Percentiles rank a stretch among this genome's conserved stretches.
These are phyloP conservation scores for Geranium incanum DNA, from an alignment of 441 rosid genomes.

Conservation along the genomic window DNA sequence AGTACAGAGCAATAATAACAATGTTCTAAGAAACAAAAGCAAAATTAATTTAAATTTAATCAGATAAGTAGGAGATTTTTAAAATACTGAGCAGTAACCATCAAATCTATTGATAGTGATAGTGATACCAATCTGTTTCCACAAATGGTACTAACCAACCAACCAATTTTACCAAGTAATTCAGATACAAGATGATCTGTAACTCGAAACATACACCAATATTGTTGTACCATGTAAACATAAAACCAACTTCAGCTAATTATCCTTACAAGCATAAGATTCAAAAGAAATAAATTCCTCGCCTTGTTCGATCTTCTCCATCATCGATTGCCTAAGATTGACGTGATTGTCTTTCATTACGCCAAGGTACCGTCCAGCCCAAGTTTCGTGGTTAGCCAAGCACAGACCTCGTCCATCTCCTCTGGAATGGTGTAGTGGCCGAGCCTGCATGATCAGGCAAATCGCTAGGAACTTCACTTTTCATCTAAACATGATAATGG, in stretches of 20 bases:
- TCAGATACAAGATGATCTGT: background rate
- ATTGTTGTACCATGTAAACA: background rate
- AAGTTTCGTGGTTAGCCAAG: slow-evolving; percentile 63
- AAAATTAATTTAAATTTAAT: too few relatives aligned
- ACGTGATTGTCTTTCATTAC: slow-evolving; percentile 4
- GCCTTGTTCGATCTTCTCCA: slow-evolving; percentile 6
- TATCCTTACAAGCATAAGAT: slow-evolving; percentile 8
- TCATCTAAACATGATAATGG: background rate
- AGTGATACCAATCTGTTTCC: background rate
- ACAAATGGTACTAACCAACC: background rate
- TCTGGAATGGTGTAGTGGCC: slow-evolving; percentile 83
- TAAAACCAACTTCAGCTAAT: slow-evolving; percentile 16
- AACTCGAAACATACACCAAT: background rate
- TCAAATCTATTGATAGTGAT: background rate
- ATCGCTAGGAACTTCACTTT: background rate
- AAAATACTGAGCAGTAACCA: background rate
- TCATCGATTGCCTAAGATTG: slow-evolving; percentile 11
- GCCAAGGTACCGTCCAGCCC: slow-evolving; percentile 51
- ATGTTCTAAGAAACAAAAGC: too few relatives aligned
- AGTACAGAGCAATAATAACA: too few relatives aligned
- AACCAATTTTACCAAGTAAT: background rate
- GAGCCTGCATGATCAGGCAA: slow-evolving; percentile 37
- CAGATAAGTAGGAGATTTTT: too few relatives aligned
- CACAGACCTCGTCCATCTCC: slow-evolving; percentile 75
- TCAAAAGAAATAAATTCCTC: slow-evolving; percentile 8